phyloP scores from a whole-genome alignment of 306 rosid genomes.

The Sicyos baderoa region DNA sequence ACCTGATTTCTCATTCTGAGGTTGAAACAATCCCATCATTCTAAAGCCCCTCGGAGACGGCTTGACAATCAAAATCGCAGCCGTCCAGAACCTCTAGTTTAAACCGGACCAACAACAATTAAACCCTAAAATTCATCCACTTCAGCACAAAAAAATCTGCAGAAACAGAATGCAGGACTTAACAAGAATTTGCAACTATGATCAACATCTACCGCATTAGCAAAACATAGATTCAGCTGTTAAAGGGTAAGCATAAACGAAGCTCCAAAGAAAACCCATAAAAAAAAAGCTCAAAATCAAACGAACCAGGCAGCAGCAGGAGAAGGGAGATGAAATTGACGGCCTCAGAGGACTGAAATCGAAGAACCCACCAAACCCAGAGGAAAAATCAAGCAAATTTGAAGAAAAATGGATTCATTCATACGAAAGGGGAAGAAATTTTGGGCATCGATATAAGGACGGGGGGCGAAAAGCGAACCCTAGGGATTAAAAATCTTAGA shows the following conservation, averaged over 20 bases:
- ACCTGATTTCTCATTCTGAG: slow-evolving; percentile 9
- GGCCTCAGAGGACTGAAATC: slow-evolving; percentile 10
- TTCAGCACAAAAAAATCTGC: too few species aligned
- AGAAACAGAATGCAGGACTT: too few species aligned
- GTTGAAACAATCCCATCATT: slow-evolving; percentile 16
- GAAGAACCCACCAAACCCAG: slow-evolving; percentile 25
- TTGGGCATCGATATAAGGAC: slow-evolving; percentile 23
- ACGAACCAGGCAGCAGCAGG: slow-evolving; percentile 17
- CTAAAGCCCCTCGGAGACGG: slow-evolving; percentile 5
- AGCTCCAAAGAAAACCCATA: slow-evolving; percentile 21
- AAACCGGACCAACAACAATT: background rate
- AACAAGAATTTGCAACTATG: too few species aligned
- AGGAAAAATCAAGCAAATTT: slow-evolving; percentile 26
- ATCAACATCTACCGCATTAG: too few species aligned
- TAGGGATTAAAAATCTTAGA: slow-evolving; percentile 28
- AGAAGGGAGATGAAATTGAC: slow-evolving; percentile 16
- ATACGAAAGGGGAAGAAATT: slow-evolving; percentile 13
- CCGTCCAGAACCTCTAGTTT: too few species aligned
- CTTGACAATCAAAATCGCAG: slow-evolving; percentile 5
- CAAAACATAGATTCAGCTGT: too few species aligned
- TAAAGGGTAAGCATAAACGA: background rate
- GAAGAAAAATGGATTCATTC: too few species aligned
- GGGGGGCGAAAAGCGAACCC: slow-evolving; percentile 43
- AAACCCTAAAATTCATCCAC: slow-evolving; percentile 5
- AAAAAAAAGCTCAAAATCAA: slow-evolving; percentile 21